Percentiles rank a stretch among this genome's conserved stretches.
Conservation (phyloP, 192 early-diverging fungal genomes). For the Coemansia sp. region DNA sequence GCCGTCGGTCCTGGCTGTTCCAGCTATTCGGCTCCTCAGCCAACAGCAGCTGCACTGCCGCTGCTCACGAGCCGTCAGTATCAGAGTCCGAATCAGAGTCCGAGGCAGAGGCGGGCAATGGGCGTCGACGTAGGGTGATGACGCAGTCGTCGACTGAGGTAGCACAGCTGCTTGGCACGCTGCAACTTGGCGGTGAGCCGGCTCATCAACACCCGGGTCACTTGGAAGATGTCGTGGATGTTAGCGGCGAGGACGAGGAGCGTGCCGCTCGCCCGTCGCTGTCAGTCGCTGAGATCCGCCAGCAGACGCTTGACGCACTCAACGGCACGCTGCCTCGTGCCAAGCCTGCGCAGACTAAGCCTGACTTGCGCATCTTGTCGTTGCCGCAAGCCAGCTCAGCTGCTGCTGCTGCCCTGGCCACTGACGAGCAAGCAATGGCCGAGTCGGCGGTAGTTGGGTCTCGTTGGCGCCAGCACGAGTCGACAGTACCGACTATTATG, state of each 20-base stretch:
- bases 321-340: constrained; percentile 31
- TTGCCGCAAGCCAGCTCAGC: neutral
- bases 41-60: neutral
- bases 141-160: constrained; percentile 48
- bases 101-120: neutral
- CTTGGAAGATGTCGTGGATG: constrained; percentile 42
- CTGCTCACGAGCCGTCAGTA: neutral
- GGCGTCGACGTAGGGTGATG: constrained; percentile 32
- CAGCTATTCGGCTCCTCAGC: constrained; percentile 28
- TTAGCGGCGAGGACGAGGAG: constrained; percentile 51
- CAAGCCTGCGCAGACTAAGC: neutral
- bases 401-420: neutral
- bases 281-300: constrained; percentile 41
- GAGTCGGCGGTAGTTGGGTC: neutral
- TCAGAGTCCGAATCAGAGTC: neutral
- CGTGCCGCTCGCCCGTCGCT: constrained; percentile 23
- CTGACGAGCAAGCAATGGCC: neutral
- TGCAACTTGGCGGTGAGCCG: constrained; percentile 26
- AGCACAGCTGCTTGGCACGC: constrained; percentile 17
- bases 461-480: constrained; percentile 2
- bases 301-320: constrained; percentile 51
- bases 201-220: neutral
- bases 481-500: neutral
- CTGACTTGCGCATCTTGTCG: constrained; percentile 4
- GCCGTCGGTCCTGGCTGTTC: constrained; percentile 36